Percentiles rank a stretch among this genome's conserved stretches.
Conservation (phyloP, 345 rosid species). For the Euphorbia pulcherrima region DNA sequence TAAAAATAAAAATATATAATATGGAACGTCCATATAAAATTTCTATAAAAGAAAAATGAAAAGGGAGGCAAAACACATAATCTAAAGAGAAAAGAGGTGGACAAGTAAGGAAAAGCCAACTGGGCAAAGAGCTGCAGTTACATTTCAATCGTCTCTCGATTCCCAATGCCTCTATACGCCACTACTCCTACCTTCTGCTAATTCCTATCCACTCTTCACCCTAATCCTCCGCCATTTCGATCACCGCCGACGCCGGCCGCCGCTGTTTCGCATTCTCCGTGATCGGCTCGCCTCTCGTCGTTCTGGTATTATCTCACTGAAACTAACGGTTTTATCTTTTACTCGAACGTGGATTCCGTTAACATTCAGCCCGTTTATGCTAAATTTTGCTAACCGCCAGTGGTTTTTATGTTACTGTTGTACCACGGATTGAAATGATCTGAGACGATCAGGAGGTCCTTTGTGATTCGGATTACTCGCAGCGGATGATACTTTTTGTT, state of each 20-base stretch:
- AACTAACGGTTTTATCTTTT: neutral
- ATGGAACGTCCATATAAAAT: no score
- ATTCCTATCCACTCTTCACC: conserved; percentile 15
- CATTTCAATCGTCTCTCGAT: conserved; percentile 11
- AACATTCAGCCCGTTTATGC: no score
- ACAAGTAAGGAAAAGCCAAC: conserved; percentile 24
- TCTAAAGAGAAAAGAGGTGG: conserved; percentile 12
- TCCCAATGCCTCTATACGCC: conserved; percentile 8
- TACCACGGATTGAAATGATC: neutral
- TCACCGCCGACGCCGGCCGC: neutral
- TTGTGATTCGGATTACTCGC: neutral
- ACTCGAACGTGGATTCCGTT: no score
- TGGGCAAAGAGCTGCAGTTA: conserved; percentile 23
- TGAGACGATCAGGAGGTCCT: neutral
- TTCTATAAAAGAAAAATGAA: no score
- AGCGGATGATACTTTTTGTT: neutral
- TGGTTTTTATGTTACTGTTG: neutral
- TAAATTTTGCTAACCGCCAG: neutral
- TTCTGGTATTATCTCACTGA: conserved; percentile 20
- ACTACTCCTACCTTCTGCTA: conserved; percentile 2
- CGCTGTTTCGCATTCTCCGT: neutral
- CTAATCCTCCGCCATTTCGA: neutral
- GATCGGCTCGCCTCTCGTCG: conserved; percentile 31
- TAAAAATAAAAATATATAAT: no score
- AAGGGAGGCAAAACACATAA: neutral